phyloP scores from a whole-genome alignment of 2,329 filamentous ascomycete genomes.

The Hypoxylon sp. region DNA sequence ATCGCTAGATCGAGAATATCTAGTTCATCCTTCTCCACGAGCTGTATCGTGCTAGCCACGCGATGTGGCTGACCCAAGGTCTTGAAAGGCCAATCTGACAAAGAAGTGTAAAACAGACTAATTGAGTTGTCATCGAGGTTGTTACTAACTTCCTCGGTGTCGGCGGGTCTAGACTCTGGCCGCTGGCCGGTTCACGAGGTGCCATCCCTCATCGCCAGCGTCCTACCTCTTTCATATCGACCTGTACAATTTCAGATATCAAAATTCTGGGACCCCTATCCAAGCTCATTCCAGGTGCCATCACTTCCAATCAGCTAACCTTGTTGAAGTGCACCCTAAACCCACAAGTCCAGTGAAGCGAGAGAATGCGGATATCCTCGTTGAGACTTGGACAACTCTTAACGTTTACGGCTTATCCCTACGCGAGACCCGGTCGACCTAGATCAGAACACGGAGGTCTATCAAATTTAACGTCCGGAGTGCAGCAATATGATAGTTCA shows the following conservation, averaged over 20 bases:
- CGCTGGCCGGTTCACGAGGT: conserved; percentile 1
- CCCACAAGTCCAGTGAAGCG: conserved; percentile 1
- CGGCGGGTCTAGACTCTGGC: conserved; percentile 14
- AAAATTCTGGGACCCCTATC: neutral
- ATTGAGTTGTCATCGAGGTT: neutral
- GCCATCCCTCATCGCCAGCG: neutral
- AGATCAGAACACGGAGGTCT: neutral
- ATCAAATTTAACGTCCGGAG: neutral
- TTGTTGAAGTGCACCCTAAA: conserved; percentile 5
- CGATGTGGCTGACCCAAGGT: neutral
- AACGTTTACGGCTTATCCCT: conserved; percentile 23
- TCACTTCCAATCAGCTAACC: conserved; percentile 4
- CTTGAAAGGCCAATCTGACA: conserved; percentile 2
- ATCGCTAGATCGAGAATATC: conserved; percentile 9
- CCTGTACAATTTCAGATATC: conserved; percentile 1
- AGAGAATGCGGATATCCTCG: conserved; percentile 3
- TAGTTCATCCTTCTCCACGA: conserved; percentile 12
- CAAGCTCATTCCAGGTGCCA: conserved; percentile 2
- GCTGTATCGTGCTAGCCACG: conserved; percentile 11
- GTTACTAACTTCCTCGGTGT: conserved; percentile 7
- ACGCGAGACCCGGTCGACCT: conserved; percentile 12
- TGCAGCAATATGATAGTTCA: conserved; percentile 1
- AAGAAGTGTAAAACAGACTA: neutral
- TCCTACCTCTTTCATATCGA: neutral
- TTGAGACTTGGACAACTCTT: conserved; percentile 11